Base-by-base conservation (phyloP, 2,329 filamentous ascomycete genomes). In the Nothopassalora personata region DNA sequence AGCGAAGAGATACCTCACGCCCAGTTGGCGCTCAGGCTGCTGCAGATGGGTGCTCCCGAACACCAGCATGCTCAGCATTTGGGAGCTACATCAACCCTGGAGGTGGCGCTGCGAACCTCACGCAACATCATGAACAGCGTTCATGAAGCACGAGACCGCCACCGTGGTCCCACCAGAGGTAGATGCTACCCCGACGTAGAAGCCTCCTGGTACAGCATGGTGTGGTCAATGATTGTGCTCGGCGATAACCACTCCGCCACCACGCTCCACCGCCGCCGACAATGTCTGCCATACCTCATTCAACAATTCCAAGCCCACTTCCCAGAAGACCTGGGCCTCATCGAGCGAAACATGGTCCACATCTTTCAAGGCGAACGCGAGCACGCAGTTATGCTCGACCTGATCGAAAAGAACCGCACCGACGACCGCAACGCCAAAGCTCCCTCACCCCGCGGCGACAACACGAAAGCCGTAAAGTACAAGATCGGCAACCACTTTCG, bases 401-500 rank as follows among this genome's bases (percentile, higher is more conserved):
- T 81, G 45, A 75, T 87, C 30, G 79, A 80, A 47, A 77, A 80
- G 15, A 81, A 86, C 67, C 79, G 81, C 45, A 76, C 77, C 5
- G 78, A 79, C 30, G 86, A 88, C 67, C 74, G 77, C 10, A 82
- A 81, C 59, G 77, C 78, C 1, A 85, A 81, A 61, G 76, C 78
- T 1, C 66, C 67, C 13, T 63, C 53, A 5, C 56, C 50, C 4
- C 60, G 64, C 31, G 53, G 30, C 19, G 9, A 27, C 52, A 56
- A 23, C 23, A 50, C 30, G 7, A 46, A 49, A 19, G 43, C 52
- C 13, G 64, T 91, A 53, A 81, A 76, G 60, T 93, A 85, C 72
- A 83, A 80, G 53, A 83, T 96, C 52, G 94, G 94, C 0, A 88
- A 95, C 67, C 82, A 96, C 6, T 96, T 97, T 71, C 82, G 81